Conservation (phyloP, 495 filamentous ascomycete genomes). For the Jackrogersella multiformis region DNA sequence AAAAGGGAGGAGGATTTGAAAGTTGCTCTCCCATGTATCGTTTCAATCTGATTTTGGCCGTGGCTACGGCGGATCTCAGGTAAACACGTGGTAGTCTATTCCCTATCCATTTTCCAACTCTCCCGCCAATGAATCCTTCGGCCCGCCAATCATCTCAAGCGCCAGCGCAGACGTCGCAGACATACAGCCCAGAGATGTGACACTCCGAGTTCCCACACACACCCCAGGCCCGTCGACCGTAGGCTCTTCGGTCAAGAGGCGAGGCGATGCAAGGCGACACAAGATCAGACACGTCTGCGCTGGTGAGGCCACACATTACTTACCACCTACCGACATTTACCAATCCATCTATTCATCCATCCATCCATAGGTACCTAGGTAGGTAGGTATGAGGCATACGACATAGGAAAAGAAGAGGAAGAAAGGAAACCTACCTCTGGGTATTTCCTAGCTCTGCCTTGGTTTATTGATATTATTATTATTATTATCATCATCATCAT, state of each 20-base stretch:
- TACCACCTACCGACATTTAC: constrained; percentile 40
- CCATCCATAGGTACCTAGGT: constrained; percentile 21
- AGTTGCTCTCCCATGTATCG: constrained; percentile 37
- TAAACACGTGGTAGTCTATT: constrained; percentile 44
- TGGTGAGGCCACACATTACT: constrained; percentile 39
- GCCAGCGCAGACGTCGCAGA: constrained; percentile 47
- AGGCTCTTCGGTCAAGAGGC: constrained; percentile 45
- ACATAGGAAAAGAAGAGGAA: neutral
- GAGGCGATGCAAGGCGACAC: constrained; percentile 43
- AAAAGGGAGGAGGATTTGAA: constrained; percentile 14
- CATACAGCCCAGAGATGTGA: constrained; percentile 43
- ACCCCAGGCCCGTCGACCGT: constrained; percentile 40
- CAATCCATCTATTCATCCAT: constrained; percentile 35
- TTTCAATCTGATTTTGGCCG: constrained; percentile 46
- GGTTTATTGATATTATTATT: no score
- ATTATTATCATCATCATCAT: no score
- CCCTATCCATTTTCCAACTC: constrained; percentile 38
- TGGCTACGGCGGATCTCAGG: constrained; percentile 50
- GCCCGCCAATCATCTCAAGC: constrained; percentile 45
- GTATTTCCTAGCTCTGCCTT: constrained; percentile 22
- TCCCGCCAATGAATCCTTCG: constrained; percentile 38
- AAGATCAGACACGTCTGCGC: constrained; percentile 44
- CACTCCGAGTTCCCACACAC: constrained; percentile 43
- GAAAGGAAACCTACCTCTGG: no score
- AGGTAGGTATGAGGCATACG: constrained; percentile 8